Percentiles rank a stretch among this genome's conserved stretches.
Evolutionary conservation across 75 land plant genomes (phyloP).

Genomic region (Larix kaempferi): DNA sequence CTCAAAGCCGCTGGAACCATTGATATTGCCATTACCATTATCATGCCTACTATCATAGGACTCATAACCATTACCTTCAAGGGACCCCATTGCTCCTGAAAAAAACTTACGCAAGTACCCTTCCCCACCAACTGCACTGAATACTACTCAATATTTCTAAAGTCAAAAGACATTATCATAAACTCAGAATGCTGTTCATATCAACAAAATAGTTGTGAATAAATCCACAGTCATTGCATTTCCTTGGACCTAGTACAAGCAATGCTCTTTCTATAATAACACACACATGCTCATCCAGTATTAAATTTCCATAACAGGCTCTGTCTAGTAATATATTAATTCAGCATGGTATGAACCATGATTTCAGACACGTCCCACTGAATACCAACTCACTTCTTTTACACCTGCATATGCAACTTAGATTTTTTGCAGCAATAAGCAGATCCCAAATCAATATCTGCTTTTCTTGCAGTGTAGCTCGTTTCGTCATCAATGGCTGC

Average conservation of each 20-base stretch:
- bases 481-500: neutral
- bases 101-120: neutral
- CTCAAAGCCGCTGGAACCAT: slow-evolving; percentile 25
- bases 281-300: slow-evolving; percentile 1
- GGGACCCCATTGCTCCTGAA: slow-evolving; percentile 5
- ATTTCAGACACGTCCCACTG: neutral
- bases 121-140: neutral
- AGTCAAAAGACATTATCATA: neutral
- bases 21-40: slow-evolving; percentile 1
- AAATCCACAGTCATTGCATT: neutral
- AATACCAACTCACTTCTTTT: neutral
- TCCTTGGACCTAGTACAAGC: neutral
- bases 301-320: neutral
- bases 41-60: neutral
- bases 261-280: neutral
- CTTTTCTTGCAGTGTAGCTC: neutral
- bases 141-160: neutral
- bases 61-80: slow-evolving; percentile 1
- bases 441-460: neutral
- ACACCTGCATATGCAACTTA: neutral
- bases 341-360: neutral
- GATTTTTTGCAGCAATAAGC: neutral
- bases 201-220: no score
- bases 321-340: neutral
- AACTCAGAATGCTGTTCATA: no score